phyloP scores from a whole-genome alignment of 352 stramenopile species.

The Phytophthora cryptogea region DNA sequence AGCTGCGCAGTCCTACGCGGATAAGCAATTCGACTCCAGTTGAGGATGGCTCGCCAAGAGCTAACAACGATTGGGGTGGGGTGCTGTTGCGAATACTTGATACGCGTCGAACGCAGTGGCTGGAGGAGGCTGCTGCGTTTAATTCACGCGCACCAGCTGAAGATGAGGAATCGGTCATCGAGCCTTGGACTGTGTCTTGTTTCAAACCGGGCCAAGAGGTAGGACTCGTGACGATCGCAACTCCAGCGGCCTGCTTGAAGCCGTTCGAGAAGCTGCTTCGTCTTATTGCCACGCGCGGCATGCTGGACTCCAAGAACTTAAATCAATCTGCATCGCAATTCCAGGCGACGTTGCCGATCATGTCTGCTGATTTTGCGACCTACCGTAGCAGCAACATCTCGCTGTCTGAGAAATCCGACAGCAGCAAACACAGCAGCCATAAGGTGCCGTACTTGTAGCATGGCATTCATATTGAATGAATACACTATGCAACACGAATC shows the following conservation, averaged over 20 bases:
- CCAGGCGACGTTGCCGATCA: constrained; percentile 26
- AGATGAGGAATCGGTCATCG: constrained; percentile 14
- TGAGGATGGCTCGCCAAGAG: no score
- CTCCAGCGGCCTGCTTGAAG: constrained; percentile 39
- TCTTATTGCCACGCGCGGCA: constrained; percentile 41
- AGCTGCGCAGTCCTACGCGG: constrained; percentile 32
- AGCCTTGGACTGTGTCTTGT: constrained; percentile 33
- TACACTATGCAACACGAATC: not conserved
- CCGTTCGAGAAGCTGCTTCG: constrained; percentile 61
- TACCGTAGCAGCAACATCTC: constrained; percentile 14
- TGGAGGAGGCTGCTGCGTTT: constrained; percentile 26
- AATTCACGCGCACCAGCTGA: constrained; percentile 10
- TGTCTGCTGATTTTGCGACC: constrained; percentile 12
- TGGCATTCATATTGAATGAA: constrained; percentile 1
- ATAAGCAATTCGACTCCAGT: not conserved
- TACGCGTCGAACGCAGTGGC: constrained; percentile 39
- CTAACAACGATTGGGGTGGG: constrained; percentile 43
- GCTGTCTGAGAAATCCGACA: constrained; percentile 17
- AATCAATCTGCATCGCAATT: constrained; percentile 17
- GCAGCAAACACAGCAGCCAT: constrained; percentile 15
- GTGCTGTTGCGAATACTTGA: constrained; percentile 42
- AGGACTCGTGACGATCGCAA: constrained; percentile 32
- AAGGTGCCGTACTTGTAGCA: constrained; percentile 20
- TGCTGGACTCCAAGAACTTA: constrained; percentile 13
- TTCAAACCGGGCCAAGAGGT: constrained; percentile 29